Percentiles rank a stretch among this genome's conserved stretches.
phyloP scores from a whole-genome alignment of 163 green algal genomes.

The Scenedesmus sp. region DNA sequence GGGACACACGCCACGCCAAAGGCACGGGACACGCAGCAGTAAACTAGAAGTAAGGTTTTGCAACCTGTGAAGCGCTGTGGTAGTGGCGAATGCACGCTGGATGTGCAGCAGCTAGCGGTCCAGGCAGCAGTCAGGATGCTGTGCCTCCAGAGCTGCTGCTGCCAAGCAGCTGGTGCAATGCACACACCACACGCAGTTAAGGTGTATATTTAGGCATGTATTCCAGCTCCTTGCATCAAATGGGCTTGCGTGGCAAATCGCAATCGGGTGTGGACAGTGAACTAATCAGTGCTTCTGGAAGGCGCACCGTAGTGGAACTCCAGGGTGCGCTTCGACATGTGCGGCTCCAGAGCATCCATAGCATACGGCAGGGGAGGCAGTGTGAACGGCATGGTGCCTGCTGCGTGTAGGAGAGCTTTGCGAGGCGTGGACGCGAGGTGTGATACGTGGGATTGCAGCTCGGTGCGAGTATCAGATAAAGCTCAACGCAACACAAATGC shows the following conservation, averaged over 20 bases:
- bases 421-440: background rate
- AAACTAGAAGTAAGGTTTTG: too few species aligned
- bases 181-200: background rate
- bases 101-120: background rate
- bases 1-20: too few species aligned
- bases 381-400: slow-evolving; percentile 28
- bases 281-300: background rate
- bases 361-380: slow-evolving; percentile 63
- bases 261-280: background rate
- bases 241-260: background rate
- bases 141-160: background rate
- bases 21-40: too few species aligned
- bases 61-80: background rate
- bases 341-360: slow-evolving; percentile 87
- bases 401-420: background rate
- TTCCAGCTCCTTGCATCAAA: background rate
- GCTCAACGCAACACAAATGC: background rate
- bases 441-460: background rate
- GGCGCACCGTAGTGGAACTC: slow-evolving; percentile 86
- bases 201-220: background rate
- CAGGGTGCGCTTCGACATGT: slow-evolving; percentile 81
- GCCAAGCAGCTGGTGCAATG: background rate
- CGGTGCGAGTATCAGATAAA: background rate
- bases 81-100: background rate
- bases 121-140: background rate